Evolutionary conservation across 768 basidiomycete genomes (phyloP), one percentile per base, ranked within the genome.

Genomic region (Clitopilus hobsonii): DNA sequence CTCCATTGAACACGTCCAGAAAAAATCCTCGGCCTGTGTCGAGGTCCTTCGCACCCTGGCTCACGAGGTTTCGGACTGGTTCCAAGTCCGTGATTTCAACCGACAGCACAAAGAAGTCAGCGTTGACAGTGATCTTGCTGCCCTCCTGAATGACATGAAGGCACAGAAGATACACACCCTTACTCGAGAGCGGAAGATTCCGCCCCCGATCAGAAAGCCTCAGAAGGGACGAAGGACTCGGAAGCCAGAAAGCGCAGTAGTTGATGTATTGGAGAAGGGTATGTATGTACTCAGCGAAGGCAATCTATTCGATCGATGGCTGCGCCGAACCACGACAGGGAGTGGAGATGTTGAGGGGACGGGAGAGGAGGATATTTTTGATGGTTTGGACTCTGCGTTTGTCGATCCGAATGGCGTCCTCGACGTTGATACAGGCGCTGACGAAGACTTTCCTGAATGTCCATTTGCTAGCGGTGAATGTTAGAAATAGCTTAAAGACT

Each of bases 21-120:
- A 49, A 25, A 59, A 60, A 27, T 53, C 52, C 1, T 60, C 58
- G 14, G 58, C 58, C 41, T 56, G 56, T 49, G 56, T 60, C 1
- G 56, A 60, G 29, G 56, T 57, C 6, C 49, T 60, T 3, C 32
- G 49, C 6, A 28, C 18, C 7, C 38, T 60, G 7, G 38, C 53
- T 18, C 30, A 54, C 29, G 52, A 60, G 26, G 45, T 54, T 11
- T 28, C 53, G 3, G 1, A 25, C 13, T 54, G 53, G 53, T 54
- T 49, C 48, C 38, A 45, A 27, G 53, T 54, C n/a, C 11, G 13
- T 13, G 47, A 54, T 23, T 49, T 48, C 23, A 26, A 54, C 23
- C 45, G 27, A 16, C 16, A 26, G 4, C 26, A 27, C 27, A 53
- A 28, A n/a, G 51, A 59, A 20, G 58, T 59, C 25, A 53, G 51